Evolutionary conservation across 805 yeast species (phyloP).

Genomic region (Helenozyma baotianmanensis): DNA sequence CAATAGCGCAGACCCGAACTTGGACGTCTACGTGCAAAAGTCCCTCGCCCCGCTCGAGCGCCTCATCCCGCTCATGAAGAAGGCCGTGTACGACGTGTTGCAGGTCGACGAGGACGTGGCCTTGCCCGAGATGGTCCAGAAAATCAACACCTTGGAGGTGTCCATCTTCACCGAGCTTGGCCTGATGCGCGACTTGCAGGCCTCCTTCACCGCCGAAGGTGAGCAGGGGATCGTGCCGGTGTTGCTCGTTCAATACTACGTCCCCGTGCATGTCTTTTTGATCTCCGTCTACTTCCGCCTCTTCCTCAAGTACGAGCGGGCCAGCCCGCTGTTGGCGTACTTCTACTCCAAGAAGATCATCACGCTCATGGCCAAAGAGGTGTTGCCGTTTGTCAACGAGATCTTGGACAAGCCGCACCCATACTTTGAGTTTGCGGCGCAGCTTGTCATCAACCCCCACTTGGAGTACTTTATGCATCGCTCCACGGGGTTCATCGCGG

Average conservation of each 20-base stretch:
- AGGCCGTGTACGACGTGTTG: slow-evolving; percentile 3
- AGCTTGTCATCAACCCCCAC: slow-evolving; percentile 9
- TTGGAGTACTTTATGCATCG: slow-evolving; percentile 13
- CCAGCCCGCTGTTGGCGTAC: slow-evolving; percentile 4
- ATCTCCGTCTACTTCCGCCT: slow-evolving; percentile 11
- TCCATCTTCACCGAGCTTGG: slow-evolving; percentile 2
- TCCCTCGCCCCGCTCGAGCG: slow-evolving; percentile 3
- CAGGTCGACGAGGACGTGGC: slow-evolving; percentile 2
- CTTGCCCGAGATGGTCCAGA: slow-evolving; percentile 5
- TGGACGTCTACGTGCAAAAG: slow-evolving; percentile 1
- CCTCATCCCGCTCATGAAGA: slow-evolving; percentile 4
- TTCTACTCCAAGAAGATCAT: slow-evolving; percentile 15
- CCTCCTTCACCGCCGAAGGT: slow-evolving; percentile 2
- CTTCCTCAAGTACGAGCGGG: slow-evolving; percentile 12
- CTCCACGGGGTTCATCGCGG: slow-evolving; percentile 5
- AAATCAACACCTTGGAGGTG: slow-evolving; percentile 10
- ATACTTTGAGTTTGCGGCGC: slow-evolving; percentile 6
- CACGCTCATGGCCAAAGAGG: slow-evolving; percentile 8
- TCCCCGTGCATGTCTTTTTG: slow-evolving; percentile 9
- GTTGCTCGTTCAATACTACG: slow-evolving; percentile 4
- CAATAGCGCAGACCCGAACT: slow-evolving; percentile 4
- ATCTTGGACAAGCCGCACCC: slow-evolving; percentile 8
- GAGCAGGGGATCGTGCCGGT: not conserved
- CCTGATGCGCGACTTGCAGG: slow-evolving; percentile 2
- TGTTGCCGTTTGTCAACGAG: slow-evolving; percentile 8